Evolutionary conservation across 495 filamentous ascomycete genomes (phyloP).

Genomic region (Sporormia fimetaria): DNA sequence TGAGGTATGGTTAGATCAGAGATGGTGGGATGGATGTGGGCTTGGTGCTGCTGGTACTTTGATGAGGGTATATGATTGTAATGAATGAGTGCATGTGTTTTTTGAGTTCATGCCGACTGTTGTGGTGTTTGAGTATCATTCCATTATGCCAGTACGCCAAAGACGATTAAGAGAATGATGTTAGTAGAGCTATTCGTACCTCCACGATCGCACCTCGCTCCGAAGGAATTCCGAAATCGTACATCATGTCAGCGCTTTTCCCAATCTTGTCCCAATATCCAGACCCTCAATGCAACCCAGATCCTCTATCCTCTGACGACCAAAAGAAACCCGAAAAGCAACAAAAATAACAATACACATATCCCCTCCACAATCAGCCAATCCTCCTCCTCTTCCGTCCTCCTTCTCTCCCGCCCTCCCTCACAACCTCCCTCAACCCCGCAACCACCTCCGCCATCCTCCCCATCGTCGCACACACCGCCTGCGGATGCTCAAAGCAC

Average conservation of each 20-base stretch:
- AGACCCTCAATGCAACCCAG: no score
- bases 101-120: no score
- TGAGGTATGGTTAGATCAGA: constrained; percentile 42
- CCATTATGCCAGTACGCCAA: no score
- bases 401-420: background rate
- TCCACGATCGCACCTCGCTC: no score
- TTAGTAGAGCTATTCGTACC: no score
- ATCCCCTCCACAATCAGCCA: background rate
- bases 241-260: no score
- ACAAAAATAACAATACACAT: background rate
- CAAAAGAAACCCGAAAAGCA: background rate
- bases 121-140: no score
- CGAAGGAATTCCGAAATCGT: no score
- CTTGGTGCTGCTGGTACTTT: background rate
- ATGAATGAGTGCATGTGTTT: background rate
- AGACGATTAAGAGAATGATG: no score
- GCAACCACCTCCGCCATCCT: constrained; percentile 20
- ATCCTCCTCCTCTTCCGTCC: background rate
- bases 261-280: no score
- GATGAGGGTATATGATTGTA: background rate
- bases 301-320: no score
- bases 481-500: constrained; percentile 27
- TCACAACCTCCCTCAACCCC: constrained; percentile 1
- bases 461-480: constrained; percentile 21
- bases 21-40: background rate